Base-by-base conservation (phyloP, 1,284 basidiomycete species). In the Xerocomus amazonicus region DNA sequence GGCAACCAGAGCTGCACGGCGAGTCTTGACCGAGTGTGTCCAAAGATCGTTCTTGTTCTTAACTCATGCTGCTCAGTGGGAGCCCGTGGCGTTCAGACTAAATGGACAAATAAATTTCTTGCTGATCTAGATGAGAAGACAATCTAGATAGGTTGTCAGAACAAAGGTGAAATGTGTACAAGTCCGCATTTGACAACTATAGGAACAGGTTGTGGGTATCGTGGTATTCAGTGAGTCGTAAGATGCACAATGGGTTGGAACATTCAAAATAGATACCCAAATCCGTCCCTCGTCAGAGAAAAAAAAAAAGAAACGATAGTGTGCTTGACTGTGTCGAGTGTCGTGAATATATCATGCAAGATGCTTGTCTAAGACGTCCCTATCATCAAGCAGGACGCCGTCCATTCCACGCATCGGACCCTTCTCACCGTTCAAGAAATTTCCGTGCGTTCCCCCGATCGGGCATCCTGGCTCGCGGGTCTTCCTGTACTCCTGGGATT, bases 401-500 rank as follows among this genome's bases (percentile, higher is more conserved):
- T 39, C 37, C 50, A 42, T 54, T 50, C 44, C 54, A 50, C 26
- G 49, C 27, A 53, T 45, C 52, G 35, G 45, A 45, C 17, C 9
- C 34, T 60, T 53, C 53, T 70, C 62, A 66, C 26, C 68, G 68
- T 31, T 65, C 68, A 26, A 63, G 43, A 54, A 56, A 53, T 8
- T 47, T 50, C 46, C 42, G 39, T 23, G 37, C n/a, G 43, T 47
- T 31, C n/a, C 43, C 39, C 36, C 47, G 44, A 26, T 37, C 56
- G 26, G 57, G 47, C 26, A 63, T 49, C 48, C 77, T 70, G 9
- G 82, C 81, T 23, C 81, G 75, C 31, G 71, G 58, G 63, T 87
- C 80, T 54, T 88, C 80, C 40, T 65, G 64, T 8, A 84, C 80
- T 23, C 77, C 80, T 23, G 82, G 79, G 50, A 87, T 84, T 72